Percentiles rank a stretch among this genome's conserved stretches.
Evolutionary conservation across 768 basidiomycete species (phyloP).

Genomic region (Tricholoma terreum): DNA sequence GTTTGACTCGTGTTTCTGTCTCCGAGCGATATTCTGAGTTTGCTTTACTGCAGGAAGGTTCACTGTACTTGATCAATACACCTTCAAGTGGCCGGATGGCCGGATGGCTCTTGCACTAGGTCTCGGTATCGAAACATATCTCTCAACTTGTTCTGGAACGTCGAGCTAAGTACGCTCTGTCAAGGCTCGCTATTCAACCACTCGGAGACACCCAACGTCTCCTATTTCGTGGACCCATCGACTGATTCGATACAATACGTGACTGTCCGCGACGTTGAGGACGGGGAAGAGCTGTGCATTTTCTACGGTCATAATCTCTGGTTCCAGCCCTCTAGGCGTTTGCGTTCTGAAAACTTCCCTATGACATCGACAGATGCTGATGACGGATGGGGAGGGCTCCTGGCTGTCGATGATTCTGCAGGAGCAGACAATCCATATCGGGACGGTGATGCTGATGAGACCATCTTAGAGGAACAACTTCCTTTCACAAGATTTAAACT

Average conservation of each 20-base stretch:
- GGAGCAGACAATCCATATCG: conserved; percentile 26
- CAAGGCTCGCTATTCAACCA: conserved; percentile 84
- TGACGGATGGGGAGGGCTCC: conserved; percentile 48
- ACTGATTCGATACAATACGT: conserved; percentile 63
- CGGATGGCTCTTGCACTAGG: conserved; percentile 78
- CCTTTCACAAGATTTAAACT: conserved; percentile 65
- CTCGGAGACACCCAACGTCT: conserved; percentile 65
- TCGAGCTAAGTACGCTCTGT: not conserved
- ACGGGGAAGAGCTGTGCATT: conserved; percentile 76
- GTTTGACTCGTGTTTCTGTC: not conserved
- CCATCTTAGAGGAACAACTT: conserved; percentile 55
- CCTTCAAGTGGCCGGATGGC: conserved; percentile 73
- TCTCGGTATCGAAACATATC: conserved; percentile 47
- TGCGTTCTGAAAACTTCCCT: not conserved
- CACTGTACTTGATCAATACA: conserved; percentile 71
- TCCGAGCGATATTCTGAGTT: not conserved
- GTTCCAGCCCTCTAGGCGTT: conserved; percentile 46
- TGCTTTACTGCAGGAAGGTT: conserved; percentile 31
- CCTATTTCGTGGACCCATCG: conserved; percentile 51
- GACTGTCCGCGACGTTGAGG: conserved; percentile 48
- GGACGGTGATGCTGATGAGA: conserved; percentile 40
- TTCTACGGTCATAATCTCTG: conserved; percentile 70
- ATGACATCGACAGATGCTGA: conserved; percentile 20
- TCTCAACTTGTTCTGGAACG: not conserved
- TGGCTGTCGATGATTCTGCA: conserved; percentile 18